Conservation (phyloP, 1,139 yeast genomes). For the Hanseniaspora gamundiae region DNA sequence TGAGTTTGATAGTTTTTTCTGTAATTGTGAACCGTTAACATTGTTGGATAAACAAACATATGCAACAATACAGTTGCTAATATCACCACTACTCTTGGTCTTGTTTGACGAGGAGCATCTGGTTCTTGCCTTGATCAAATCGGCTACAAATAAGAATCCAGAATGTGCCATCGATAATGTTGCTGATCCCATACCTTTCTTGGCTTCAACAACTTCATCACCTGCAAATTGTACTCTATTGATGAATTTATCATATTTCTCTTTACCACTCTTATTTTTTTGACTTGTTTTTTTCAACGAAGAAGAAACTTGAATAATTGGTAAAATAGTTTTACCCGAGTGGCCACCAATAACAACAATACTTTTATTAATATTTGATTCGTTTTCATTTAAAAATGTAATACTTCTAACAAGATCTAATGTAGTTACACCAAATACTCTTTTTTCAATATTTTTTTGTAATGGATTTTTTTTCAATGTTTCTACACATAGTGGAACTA, state of each 20-base stretch:
- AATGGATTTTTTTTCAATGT: slow-evolving; percentile 39
- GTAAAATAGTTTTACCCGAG: slow-evolving; percentile 67
- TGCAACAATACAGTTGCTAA: slow-evolving; percentile 28
- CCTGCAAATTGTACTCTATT: slow-evolving; percentile 66
- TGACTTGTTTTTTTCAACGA: neutral
- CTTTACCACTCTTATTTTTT: slow-evolving; percentile 5
- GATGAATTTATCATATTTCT: slow-evolving; percentile 32
- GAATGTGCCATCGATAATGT: slow-evolving; percentile 72
- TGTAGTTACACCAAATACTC: slow-evolving; percentile 63
- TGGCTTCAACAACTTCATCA: slow-evolving; percentile 69
- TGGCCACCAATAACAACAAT: slow-evolving; percentile 65
- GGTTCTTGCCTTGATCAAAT: slow-evolving; percentile 33
- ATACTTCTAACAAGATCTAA: slow-evolving; percentile 61
- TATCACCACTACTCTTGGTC: slow-evolving; percentile 10
- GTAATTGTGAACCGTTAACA: slow-evolving; percentile 36
- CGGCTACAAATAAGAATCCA: slow-evolving; percentile 54
- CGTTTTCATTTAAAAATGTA: slow-evolving; percentile 41
- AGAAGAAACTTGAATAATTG: slow-evolving; percentile 27
- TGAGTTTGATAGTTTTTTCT: slow-evolving; percentile 22
- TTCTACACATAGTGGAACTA: slow-evolving; percentile 67
- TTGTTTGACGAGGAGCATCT: slow-evolving; percentile 2
- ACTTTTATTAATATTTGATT: slow-evolving; percentile 31
- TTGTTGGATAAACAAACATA: slow-evolving; percentile 46
- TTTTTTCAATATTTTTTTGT: slow-evolving; percentile 14
- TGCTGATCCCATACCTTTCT: slow-evolving; percentile 68